A percentile compares a stretch with the other conserved stretches of the same genome.
Evolutionary conservation across 495 filamentous ascomycete genomes (phyloP).

Genomic region (Sabuloglossum arenarium): DNA sequence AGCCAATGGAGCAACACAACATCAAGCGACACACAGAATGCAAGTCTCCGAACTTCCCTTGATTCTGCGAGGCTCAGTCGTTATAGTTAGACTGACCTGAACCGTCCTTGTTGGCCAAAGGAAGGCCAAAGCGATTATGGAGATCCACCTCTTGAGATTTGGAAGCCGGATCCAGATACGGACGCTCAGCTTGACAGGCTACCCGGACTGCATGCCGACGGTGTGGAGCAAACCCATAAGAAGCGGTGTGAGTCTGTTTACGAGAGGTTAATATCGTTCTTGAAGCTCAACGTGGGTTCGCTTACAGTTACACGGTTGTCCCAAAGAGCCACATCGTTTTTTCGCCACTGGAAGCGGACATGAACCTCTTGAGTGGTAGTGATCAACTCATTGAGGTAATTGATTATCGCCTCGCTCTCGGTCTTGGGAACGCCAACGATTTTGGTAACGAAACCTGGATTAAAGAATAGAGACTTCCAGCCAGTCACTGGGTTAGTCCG

Average conservation of each 20-base stretch:
- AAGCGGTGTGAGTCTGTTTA: slow-evolving; percentile 36
- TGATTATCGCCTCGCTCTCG: slow-evolving; percentile 45
- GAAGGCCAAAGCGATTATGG: slow-evolving; percentile 25
- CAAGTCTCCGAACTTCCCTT: too few species aligned
- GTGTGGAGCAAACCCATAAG: slow-evolving; percentile 40
- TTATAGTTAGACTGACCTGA: slow-evolving; percentile 41
- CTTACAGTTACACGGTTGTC: slow-evolving; percentile 46
- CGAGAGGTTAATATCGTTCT: not conserved
- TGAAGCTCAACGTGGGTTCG: not conserved
- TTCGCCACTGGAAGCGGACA: slow-evolving; percentile 48
- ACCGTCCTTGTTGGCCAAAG: slow-evolving; percentile 37
- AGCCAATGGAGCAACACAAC: too few species aligned
- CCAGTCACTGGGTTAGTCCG: slow-evolving; percentile 57
- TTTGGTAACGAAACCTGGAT: slow-evolving; percentile 60
- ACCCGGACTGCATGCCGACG: slow-evolving; percentile 43
- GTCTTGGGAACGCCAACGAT: slow-evolving; percentile 52
- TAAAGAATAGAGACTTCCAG: slow-evolving; percentile 61
- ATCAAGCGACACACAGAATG: too few species aligned
- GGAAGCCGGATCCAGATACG: slow-evolving; percentile 27
- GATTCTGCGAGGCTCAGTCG: too few species aligned
- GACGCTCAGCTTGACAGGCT: slow-evolving; percentile 33
- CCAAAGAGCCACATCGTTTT: slow-evolving; percentile 54
- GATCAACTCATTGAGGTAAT: slow-evolving; percentile 43
- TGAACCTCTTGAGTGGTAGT: slow-evolving; percentile 43
- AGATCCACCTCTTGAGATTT: slow-evolving; percentile 40